Conservation (phyloP, 164 flowering plant species). For the Saururus chinensis region DNA sequence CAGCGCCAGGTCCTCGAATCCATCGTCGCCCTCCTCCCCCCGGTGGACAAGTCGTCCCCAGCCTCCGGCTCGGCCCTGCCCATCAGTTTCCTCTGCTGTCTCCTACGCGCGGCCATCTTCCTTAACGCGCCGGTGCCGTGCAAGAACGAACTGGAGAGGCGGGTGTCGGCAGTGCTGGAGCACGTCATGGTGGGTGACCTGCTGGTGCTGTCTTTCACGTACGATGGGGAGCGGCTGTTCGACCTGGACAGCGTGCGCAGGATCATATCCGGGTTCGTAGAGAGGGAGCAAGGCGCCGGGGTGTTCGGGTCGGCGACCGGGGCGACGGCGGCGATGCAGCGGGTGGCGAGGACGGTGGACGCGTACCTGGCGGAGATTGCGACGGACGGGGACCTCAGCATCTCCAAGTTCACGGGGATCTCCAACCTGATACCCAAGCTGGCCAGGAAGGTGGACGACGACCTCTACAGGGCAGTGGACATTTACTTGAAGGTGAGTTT, state of each 20-base stretch:
- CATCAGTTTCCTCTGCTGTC: conserved; percentile 64
- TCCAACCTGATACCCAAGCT: conserved; percentile 63
- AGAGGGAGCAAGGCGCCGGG: conserved; percentile 54
- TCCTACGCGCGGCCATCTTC: conserved; percentile 68
- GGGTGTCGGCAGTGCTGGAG: conserved; percentile 56
- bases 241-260: conserved; percentile 80
- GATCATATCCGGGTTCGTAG: conserved; percentile 56
- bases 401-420: conserved; percentile 81
- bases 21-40: conserved; percentile 59
- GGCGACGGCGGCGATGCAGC: conserved; percentile 39
- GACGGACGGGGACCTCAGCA: conserved; percentile 40
- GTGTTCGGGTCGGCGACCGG: conserved; percentile 34
- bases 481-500: conserved; percentile 64
- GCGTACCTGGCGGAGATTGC: conserved; percentile 77
- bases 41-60: conserved; percentile 54
- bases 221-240: conserved; percentile 72
- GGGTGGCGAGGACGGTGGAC: conserved; percentile 65
- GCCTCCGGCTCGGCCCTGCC: conserved; percentile 61
- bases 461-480: conserved; percentile 78
- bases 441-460: conserved; percentile 70
- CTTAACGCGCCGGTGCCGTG: conserved; percentile 33
- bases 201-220: conserved; percentile 50
- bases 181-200: conserved; percentile 79
- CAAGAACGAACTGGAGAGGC: conserved; percentile 68
- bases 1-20: conserved; percentile 46